Conservation (phyloP, 129 eudicot genomes). For the Saposhnikovia divaricata region DNA sequence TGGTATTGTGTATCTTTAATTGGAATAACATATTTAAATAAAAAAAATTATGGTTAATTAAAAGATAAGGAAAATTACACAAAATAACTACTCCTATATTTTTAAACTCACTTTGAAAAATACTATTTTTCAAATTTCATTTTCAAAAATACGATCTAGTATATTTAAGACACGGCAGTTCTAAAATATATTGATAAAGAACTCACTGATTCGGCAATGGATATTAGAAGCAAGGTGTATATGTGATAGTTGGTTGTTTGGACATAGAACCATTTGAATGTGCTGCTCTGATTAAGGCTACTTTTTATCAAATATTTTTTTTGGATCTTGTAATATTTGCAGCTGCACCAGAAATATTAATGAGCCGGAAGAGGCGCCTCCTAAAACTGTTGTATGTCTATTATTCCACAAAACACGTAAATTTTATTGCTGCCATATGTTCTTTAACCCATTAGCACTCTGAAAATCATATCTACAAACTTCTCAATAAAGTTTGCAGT, state of each 20-base stretch:
- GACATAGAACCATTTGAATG: background rate
- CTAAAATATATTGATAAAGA: background rate
- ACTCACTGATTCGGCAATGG: background rate
- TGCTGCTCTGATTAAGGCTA: background rate
- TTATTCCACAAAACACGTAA: background rate
- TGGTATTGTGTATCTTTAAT: no score
- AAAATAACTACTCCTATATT: no score
- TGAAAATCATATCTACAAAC: no score
- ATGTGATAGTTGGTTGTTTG: background rate
- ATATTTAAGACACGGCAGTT: background rate
- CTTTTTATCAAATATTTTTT: background rate
- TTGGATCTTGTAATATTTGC: background rate
- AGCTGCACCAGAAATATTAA: background rate
- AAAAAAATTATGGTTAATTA: no score
- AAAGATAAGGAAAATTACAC: no score
- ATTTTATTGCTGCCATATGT: background rate
- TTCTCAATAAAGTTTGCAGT: no score
- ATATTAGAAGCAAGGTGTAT: background rate
- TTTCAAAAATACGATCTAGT: no score
- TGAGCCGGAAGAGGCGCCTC: conserved; percentile 29
- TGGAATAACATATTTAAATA: no score
- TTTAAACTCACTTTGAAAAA: no score
- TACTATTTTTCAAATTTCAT: no score
- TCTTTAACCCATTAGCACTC: no score
- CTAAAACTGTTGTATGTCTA: conserved; percentile 21